Evolutionary conservation across 2,329 filamentous ascomycete species (phyloP), one percentile per base, ranked within the genome.

Genomic region (Rutstroemia sp.): DNA sequence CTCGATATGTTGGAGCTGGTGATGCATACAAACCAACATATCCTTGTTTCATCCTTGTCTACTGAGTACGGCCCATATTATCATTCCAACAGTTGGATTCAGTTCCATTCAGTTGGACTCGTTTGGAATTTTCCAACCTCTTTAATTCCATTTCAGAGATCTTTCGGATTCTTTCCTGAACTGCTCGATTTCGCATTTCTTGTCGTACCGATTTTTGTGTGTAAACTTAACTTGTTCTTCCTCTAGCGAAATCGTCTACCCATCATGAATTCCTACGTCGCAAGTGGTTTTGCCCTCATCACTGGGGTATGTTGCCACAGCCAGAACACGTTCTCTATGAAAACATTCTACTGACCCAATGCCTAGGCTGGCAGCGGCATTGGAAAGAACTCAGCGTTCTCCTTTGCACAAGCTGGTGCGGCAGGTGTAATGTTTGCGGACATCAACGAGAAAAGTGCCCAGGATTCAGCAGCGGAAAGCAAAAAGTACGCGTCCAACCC

Each of bases 351-450:
- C 42, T 46, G 27, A 23, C 3, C n/a, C 2, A n/a, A 7, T 6
- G 25, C 42, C 6, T 39, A 53, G 42, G 42, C 6, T 16, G 42
- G 42, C 14, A 25, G 21, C 7, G 27, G 27, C 3, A 53, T 53
- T 8, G 30, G 51, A 1, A 21, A 38, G n/a, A 37, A 53, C 14
- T 23, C 51, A 14, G 51, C 37, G 2, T 53, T 19, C 12, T 38
- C 51, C 10, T 53, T 53, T 17, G 51, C 51, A 21, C 14, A 53
- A 25, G 19, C 51, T 1, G 48, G 51, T 44, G 51, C 58, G 42
- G 30, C 34, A 5, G 63, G 61, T 1, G 54, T 68, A 2, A 44
- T 64, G 0, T 64, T 70, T 25, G 66, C 65, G 14, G 68, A 71
- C 54, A 25, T 66, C 12, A 62, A 65, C 16, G 19, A 60, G 16